These are phyloP conservation scores for Ceratocystis alfenasii DNA, from an alignment of 2,329 filamentous ascomycete species.

Conservation along the genomic window DNA sequence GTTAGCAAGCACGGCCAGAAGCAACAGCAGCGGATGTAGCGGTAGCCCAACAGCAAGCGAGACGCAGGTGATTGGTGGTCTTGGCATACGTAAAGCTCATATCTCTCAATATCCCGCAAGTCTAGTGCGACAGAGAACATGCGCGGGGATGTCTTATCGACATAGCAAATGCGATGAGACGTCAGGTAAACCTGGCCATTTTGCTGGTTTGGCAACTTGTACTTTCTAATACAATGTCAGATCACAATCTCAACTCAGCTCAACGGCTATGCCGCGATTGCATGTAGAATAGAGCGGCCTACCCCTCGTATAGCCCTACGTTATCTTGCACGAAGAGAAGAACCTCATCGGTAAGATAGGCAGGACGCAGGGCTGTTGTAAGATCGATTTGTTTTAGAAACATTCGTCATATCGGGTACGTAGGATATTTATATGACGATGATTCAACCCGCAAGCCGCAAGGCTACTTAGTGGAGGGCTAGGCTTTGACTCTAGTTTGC, in stretches of 20 bases:
- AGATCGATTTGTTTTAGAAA: slow-evolving; percentile 93
- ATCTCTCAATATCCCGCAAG: slow-evolving; percentile 79
- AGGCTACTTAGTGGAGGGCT: not conserved
- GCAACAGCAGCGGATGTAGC: slow-evolving; percentile 32
- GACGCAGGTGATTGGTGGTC: not conserved
- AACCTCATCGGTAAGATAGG: slow-evolving; percentile 84
- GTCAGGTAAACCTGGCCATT: slow-evolving; percentile 95
- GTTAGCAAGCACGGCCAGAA: slow-evolving; percentile 6
- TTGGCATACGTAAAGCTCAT: slow-evolving; percentile 67
- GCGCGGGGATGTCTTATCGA: slow-evolving; percentile 76
- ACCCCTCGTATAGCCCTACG: slow-evolving; percentile 96
- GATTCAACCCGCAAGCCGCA: not conserved
- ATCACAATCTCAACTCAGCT: not conserved
- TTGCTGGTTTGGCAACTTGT: slow-evolving; percentile 86
- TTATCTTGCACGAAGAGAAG: slow-evolving; percentile 94
- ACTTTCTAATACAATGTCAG: slow-evolving; percentile 52
- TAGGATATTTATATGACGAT: not conserved
- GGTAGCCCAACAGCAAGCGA: too few species aligned
- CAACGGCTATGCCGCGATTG: not conserved
- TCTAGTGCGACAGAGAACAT: slow-evolving; percentile 76
- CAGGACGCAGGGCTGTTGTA: slow-evolving; percentile 88
- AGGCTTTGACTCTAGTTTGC: not conserved
- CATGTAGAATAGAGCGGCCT: slow-evolving; percentile 29
- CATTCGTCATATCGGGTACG: slow-evolving; percentile 58
- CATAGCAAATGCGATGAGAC: slow-evolving; percentile 88